These are phyloP conservation scores for Candolleomyces aberdarensis DNA, from an alignment of 768 basidiomycete species.

Conservation along the genomic window DNA sequence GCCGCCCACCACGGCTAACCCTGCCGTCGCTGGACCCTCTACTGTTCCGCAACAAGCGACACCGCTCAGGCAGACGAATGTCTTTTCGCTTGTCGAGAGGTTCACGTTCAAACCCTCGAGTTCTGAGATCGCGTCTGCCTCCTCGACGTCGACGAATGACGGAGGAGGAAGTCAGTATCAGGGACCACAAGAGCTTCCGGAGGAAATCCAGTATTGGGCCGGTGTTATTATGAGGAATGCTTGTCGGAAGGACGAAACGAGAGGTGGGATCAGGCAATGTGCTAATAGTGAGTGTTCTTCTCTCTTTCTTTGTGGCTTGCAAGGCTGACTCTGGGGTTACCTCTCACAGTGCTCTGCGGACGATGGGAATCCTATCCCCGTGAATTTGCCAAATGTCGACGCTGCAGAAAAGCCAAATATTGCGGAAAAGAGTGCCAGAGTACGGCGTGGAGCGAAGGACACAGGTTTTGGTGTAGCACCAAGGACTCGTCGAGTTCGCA, in stretches of 20 bases:
- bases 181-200: constrained; percentile 33
- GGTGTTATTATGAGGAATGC: constrained; percentile 99
- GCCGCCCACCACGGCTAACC: not conserved
- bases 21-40: not conserved
- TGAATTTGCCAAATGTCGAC: constrained; percentile 94
- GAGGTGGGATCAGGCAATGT: constrained; percentile 94
- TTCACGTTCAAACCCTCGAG: constrained; percentile 91
- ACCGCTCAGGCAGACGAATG: constrained; percentile 67
- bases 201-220: constrained; percentile 98
- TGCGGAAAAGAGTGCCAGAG: constrained; percentile 98
- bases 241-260: constrained; percentile 91
- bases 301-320: constrained; percentile 5
- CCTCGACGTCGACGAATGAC: too few species aligned
- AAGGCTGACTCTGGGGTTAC: not conserved
- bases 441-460: constrained; percentile 94
- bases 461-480: constrained; percentile 90
- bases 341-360: constrained; percentile 78
- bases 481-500: constrained; percentile 29
- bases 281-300: constrained; percentile 73
- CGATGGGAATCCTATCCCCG: constrained; percentile 90
- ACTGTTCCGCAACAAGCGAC: not conserved
- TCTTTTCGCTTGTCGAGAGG: constrained; percentile 93
- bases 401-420: constrained; percentile 97
- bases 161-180: not conserved
- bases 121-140: too few species aligned